Evolutionary conservation across 768 basidiomycete species (phyloP).

Genomic region (Fomitopsis serialis): DNA sequence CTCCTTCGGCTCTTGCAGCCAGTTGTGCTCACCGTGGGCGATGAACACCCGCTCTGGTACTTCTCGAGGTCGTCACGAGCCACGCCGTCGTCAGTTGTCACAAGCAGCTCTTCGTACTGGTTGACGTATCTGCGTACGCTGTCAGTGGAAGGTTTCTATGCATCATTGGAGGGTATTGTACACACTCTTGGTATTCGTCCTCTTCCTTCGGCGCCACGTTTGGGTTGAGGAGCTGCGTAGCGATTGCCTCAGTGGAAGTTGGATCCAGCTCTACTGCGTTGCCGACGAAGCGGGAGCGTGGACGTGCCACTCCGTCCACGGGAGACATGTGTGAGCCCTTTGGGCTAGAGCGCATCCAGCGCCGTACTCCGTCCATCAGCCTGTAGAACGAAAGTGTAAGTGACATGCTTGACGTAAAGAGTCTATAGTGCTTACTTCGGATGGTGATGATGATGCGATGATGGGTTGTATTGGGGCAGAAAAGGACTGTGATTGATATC

Average conservation of each 20-base stretch:
- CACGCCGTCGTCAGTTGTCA: constrained; percentile 31
- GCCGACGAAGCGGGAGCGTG: constrained; percentile 14
- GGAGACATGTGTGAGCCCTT: constrained; percentile 35
- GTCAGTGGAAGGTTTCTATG: neutral
- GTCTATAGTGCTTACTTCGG: constrained; percentile 27
- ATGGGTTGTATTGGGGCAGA: constrained; percentile 43
- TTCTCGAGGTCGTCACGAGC: constrained; percentile 14
- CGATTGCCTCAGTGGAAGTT: constrained; percentile 54
- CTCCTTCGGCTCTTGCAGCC: constrained; percentile 14
- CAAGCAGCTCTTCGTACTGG: constrained; percentile 62
- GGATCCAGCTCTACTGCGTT: constrained; percentile 16
- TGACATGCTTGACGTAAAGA: constrained; percentile 1
- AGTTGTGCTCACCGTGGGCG: constrained; percentile 6
- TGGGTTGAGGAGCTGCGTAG: constrained; percentile 54
- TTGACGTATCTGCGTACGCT: constrained; percentile 56
- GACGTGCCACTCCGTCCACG: constrained; percentile 31
- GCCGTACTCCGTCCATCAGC: constrained; percentile 71
- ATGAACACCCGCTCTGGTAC: constrained; percentile 16
- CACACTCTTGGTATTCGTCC: constrained; percentile 68
- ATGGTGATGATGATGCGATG: constrained; percentile 30
- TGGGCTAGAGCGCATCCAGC: constrained; percentile 65
- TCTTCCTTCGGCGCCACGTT: constrained; percentile 59
- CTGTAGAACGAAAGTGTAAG: constrained; percentile 29
- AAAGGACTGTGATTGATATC: constrained; percentile 76
- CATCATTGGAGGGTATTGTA: neutral